Percentiles rank a stretch among this genome's conserved stretches.
phyloP scores from a whole-genome alignment of 2,329 filamentous ascomycete genomes.

The Fusarium gaditjirri region DNA sequence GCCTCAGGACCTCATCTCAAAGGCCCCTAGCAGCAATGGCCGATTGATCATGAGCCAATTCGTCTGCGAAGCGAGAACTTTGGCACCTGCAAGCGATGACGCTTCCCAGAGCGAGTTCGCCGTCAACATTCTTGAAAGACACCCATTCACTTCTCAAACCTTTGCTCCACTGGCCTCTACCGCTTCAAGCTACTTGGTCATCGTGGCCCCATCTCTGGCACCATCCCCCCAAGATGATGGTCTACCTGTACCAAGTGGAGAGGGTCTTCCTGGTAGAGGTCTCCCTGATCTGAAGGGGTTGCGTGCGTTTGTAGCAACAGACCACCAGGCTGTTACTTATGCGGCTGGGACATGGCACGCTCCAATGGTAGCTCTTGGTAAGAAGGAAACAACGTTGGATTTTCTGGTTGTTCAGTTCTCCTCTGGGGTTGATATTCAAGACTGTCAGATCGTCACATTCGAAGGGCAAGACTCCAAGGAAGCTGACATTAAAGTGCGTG shows the following conservation, averaged over 20 bases:
- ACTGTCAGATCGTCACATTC: constrained; percentile 82
- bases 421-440: constrained; percentile 83
- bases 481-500: constrained; percentile 53
- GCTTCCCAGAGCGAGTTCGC: constrained; percentile 57
- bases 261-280: constrained; percentile 66
- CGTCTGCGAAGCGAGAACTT: constrained; percentile 68
- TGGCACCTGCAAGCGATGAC: constrained; percentile 29
- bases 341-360: constrained; percentile 94
- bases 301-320: constrained; percentile 81
- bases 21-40: constrained; percentile 66
- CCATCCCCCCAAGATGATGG: constrained; percentile 45
- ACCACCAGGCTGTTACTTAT: constrained; percentile 89
- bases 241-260: constrained; percentile 44
- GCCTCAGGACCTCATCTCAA: constrained; percentile 75
- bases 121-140: constrained; percentile 82
- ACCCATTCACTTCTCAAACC: constrained; percentile 94
- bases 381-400: constrained; percentile 69
- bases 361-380: constrained; percentile 89
- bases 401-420: constrained; percentile 92
- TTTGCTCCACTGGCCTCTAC: constrained; percentile 79
- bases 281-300: constrained; percentile 78
- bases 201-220: constrained; percentile 84
- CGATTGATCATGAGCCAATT: constrained; percentile 86
- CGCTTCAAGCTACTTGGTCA: constrained; percentile 75
- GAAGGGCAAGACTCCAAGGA: constrained; percentile 49